Percentiles rank a stretch among this genome's conserved stretches.
Conservation (phyloP, 805 yeast genomes). For the Ogataea philodendri region DNA sequence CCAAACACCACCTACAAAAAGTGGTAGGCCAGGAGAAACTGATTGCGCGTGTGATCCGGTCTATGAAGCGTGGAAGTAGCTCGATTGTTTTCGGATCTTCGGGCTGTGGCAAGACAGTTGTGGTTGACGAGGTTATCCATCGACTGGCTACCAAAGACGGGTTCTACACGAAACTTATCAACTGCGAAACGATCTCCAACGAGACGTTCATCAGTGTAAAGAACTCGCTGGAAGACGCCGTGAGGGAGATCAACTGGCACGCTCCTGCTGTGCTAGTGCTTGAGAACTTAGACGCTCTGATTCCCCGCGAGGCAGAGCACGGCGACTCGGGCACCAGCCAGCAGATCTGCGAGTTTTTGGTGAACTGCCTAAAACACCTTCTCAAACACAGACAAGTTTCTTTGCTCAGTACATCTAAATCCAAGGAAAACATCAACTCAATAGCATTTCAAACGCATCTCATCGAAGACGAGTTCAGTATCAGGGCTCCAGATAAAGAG, state of each 20-base stretch:
- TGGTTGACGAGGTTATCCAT: slow-evolving; percentile 43
- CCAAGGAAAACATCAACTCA: slow-evolving; percentile 64
- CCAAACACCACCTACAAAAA: slow-evolving; percentile 14
- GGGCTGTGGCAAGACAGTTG: slow-evolving; percentile 78
- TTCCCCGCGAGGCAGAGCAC: slow-evolving; percentile 60
- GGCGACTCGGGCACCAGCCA: slow-evolving; percentile 59
- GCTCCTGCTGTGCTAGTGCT: slow-evolving; percentile 71
- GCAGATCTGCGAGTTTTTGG: slow-evolving; percentile 63
- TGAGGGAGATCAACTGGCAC: slow-evolving; percentile 56
- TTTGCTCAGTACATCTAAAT: slow-evolving; percentile 58
- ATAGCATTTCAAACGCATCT: slow-evolving; percentile 65
- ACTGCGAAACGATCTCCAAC: slow-evolving; percentile 55
- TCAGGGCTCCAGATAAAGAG: slow-evolving; percentile 68
- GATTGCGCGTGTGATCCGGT: slow-evolving; percentile 39
- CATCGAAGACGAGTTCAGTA: slow-evolving; percentile 56
- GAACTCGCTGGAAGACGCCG: slow-evolving; percentile 47
- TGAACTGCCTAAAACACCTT: slow-evolving; percentile 42
- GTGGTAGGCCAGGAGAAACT: slow-evolving; percentile 59
- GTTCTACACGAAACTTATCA: slow-evolving; percentile 45
- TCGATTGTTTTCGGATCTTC: slow-evolving; percentile 66
- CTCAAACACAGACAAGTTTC: slow-evolving; percentile 50
- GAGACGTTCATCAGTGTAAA: slow-evolving; percentile 50
- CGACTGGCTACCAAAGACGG: slow-evolving; percentile 40
- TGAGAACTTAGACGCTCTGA: slow-evolving; percentile 74
- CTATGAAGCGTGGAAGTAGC: slow-evolving; percentile 46